Evolutionary conservation across 768 basidiomycete species (phyloP).

Genomic region (Hypholoma fasciculare): DNA sequence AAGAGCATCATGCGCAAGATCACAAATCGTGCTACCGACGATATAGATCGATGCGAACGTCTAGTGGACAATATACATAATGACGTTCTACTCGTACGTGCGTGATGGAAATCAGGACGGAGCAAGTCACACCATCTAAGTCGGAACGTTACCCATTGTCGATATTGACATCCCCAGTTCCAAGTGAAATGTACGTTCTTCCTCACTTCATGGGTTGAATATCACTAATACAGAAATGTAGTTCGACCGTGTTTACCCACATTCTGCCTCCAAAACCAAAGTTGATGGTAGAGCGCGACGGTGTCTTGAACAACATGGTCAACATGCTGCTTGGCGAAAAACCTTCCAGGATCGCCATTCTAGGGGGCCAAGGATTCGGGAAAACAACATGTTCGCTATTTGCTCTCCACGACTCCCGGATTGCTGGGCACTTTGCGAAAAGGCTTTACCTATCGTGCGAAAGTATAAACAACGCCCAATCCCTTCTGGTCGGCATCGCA

Average conservation of each 20-base stretch:
- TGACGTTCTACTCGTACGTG: not conserved
- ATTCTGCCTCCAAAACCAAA: not conserved
- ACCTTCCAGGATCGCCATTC: not conserved
- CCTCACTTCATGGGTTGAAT: not conserved
- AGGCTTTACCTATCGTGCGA: conserved; percentile 5
- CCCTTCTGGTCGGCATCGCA: conserved; percentile 1
- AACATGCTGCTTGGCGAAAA: not conserved
- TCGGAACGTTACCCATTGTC: too few species aligned
- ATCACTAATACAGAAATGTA: not conserved
- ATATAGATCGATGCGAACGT: conserved; percentile 2
- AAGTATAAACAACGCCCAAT: not conserved
- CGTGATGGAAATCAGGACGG: not conserved
- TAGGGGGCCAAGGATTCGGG: conserved; percentile 1
- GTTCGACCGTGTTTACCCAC: not conserved
- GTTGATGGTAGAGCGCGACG: not conserved
- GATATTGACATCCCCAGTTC: not conserved
- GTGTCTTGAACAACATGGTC: not conserved
- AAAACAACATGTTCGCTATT: conserved; percentile 1
- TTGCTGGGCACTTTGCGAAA: not conserved
- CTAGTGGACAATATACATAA: conserved; percentile 1
- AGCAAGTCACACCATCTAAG: not conserved
- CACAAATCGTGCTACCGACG: not conserved
- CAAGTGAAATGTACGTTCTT: not conserved
- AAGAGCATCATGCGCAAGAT: not conserved
- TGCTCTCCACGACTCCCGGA: not conserved